These are phyloP conservation scores for Teratosphaeria destructans DNA, from an alignment of 2,329 filamentous ascomycete genomes.

Conservation along the genomic window DNA sequence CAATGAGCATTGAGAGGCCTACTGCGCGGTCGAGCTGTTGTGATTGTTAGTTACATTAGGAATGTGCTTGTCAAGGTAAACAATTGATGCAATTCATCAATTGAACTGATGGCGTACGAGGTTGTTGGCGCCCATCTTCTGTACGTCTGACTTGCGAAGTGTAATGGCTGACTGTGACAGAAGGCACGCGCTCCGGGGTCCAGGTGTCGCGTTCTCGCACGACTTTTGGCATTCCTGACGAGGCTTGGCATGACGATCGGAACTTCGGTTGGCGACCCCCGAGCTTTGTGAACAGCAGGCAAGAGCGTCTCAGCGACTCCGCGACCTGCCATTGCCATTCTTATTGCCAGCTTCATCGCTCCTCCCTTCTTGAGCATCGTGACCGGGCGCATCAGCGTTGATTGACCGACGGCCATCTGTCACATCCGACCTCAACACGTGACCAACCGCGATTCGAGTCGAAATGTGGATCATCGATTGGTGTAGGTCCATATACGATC, in stretches of 20 bases:
- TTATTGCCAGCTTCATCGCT: not conserved
- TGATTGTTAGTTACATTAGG: not conserved
- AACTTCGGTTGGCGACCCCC: not conserved
- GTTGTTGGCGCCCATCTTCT: conserved; percentile 13
- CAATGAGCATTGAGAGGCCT: conserved; percentile 65
- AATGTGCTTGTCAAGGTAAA: not conserved
- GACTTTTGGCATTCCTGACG: not conserved
- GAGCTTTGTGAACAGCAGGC: not conserved
- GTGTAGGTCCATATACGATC: conserved; percentile 50
- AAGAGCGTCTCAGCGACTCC: not conserved
- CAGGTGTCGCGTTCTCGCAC: not conserved
- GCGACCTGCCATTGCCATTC: not conserved
- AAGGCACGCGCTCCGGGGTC: not conserved
- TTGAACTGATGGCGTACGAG: conserved; percentile 4
- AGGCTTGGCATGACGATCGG: not conserved
- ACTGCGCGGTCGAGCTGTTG: conserved; percentile 79
- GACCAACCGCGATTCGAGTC: not conserved
- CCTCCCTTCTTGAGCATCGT: not conserved
- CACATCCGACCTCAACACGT: not conserved
- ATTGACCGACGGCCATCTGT: not conserved
- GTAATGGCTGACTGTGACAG: not conserved
- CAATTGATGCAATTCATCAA: not conserved
- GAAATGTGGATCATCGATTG: conserved; percentile 90
- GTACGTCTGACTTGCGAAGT: not conserved
- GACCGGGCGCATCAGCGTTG: not conserved